A percentile compares a stretch with the other conserved stretches of the same genome.
phyloP scores from a whole-genome alignment of 2,329 filamentous ascomycete species.

The Thelonectria discophora region DNA sequence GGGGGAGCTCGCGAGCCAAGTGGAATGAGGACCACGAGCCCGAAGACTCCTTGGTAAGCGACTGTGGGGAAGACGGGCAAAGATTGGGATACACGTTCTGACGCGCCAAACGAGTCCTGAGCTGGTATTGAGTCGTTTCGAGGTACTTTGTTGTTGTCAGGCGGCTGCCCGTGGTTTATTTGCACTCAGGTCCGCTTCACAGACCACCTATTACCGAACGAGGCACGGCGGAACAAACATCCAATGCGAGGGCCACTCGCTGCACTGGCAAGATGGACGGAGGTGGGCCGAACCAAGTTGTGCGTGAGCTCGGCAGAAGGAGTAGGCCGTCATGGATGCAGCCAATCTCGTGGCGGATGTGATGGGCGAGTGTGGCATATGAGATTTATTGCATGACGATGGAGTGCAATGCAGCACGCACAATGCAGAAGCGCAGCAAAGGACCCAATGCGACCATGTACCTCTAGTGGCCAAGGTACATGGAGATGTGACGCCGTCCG shows the following conservation, averaged over 20 bases:
- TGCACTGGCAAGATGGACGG: too few species aligned
- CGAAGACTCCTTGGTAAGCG: neutral
- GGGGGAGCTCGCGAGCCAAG: neutral
- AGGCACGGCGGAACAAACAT: neutral
- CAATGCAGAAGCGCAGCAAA: constrained; percentile 8
- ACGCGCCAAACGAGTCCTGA: neutral
- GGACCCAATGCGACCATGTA: constrained; percentile 1
- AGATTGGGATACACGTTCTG: neutral
- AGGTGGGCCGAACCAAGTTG: neutral
- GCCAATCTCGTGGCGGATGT: constrained; percentile 13
- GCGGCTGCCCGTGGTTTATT: too few species aligned
- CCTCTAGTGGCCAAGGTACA: constrained; percentile 30
- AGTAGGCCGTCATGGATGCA: constrained; percentile 13
- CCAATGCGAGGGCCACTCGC: neutral
- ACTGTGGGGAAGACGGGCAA: neutral
- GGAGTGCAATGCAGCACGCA: constrained; percentile 3
- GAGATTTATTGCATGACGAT: constrained; percentile 11
- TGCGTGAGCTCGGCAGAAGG: neutral
- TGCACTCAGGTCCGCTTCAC: neutral
- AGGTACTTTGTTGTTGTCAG: too few species aligned
- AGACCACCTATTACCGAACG: neutral
- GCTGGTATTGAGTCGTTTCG: constrained; percentile 9
- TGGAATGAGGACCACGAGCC: neutral
- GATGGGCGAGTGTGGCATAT: constrained; percentile 12
- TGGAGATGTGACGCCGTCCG: constrained; percentile 38